Conservation (phyloP, 345 rosid species). For the thale cress (Arabidopsis thaliana) region DNA sequence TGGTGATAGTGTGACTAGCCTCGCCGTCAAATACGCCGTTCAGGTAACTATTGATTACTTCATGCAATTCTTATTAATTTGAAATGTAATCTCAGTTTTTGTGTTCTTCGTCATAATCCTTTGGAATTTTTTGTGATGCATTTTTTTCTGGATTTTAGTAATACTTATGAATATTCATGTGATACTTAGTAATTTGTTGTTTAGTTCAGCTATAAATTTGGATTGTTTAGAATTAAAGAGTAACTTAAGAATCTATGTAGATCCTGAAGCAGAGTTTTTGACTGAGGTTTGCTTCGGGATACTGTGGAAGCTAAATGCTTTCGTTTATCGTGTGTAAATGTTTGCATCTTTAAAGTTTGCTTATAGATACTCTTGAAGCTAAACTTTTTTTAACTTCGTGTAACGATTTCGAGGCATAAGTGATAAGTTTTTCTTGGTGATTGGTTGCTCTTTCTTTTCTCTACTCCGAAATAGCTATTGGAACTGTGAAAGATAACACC, state of each 20-base stretch:
- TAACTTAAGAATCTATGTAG: neutral
- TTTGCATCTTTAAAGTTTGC: neutral
- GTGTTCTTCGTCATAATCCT: neutral
- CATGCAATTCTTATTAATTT: neutral
- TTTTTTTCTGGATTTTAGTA: neutral
- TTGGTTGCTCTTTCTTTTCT: neutral
- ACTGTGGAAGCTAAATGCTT: neutral
- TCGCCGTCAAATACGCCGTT: conserved; percentile 87
- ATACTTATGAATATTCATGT: neutral
- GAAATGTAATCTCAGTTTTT: conserved; percentile 2
- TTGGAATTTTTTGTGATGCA: neutral
- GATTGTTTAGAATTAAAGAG: neutral
- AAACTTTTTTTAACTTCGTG: neutral
- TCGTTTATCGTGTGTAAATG: neutral
- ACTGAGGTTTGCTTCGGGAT: neutral
- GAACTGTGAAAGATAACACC: neutral
- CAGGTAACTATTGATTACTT: conserved; percentile 55
- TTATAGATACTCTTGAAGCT: too few relatives aligned
- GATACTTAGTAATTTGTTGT: neutral
- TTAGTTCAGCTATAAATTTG: neutral
- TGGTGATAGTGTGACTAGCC: conserved; percentile 73
- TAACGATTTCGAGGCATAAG: neutral
- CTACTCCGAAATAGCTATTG: neutral
- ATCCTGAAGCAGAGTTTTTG: neutral
- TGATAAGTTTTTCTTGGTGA: neutral